Evolutionary conservation across 2,329 filamentous ascomycete species (phyloP).

Genomic region (Emydomyces testavorans): DNA sequence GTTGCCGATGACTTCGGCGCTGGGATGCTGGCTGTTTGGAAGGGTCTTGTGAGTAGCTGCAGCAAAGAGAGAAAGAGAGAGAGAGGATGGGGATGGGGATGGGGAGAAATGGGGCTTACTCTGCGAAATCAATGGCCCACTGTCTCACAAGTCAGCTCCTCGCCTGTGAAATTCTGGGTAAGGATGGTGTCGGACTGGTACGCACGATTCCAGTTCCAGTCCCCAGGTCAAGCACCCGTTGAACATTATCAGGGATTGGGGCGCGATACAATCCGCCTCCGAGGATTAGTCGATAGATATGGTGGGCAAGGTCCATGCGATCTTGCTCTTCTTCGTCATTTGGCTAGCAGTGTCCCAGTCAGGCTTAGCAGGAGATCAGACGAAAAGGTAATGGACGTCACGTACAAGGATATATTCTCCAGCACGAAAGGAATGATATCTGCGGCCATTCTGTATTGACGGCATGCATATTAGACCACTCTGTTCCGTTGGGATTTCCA

Average conservation of each 20-base stretch:
- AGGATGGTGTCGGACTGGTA: no score
- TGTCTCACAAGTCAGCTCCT: no score
- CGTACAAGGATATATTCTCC: slow-evolving; percentile 12
- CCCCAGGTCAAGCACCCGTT: slow-evolving; percentile 15
- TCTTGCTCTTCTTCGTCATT: slow-evolving; percentile 9
- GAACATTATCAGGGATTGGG: slow-evolving; percentile 19
- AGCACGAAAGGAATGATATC: slow-evolving; percentile 12
- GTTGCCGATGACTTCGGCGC: no score
- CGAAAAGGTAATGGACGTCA: background rate
- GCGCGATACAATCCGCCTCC: slow-evolving; percentile 19
- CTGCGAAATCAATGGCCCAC: slow-evolving; percentile 17
- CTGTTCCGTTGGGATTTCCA: background rate
- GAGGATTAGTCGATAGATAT: slow-evolving; percentile 19
- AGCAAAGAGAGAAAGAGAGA: no score
- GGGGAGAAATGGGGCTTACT: slow-evolving; percentile 11
- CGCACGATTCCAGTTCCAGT: slow-evolving; percentile 18
- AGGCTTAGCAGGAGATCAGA: background rate
- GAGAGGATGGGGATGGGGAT: no score
- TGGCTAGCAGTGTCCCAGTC: background rate
- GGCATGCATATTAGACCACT: background rate
- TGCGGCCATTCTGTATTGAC: slow-evolving; percentile 10
- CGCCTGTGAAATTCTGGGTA: no score
- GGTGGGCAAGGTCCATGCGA: slow-evolving; percentile 14
- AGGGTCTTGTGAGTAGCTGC: no score
- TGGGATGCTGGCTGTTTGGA: no score